phyloP scores from a whole-genome alignment of 805 yeast genomes.

The Cyberlindnera maritima region DNA sequence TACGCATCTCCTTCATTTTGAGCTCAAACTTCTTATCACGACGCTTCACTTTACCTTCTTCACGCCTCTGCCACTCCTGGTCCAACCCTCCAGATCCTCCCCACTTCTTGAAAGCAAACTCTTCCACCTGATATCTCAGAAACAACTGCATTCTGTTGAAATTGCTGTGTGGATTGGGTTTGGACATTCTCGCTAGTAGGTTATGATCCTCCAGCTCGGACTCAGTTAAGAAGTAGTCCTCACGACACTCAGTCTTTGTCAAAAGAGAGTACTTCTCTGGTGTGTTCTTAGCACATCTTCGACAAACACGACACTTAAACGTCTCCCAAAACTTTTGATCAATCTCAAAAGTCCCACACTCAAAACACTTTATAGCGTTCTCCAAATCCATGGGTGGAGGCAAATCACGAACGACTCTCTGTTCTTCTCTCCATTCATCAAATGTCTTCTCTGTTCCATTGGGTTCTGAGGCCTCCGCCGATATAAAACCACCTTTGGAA shows the following conservation, averaged over 20 bases:
- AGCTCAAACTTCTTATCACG: constrained; percentile 76
- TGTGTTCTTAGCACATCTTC: constrained; percentile 61
- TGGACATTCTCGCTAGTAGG: constrained; percentile 73
- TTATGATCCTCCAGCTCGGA: constrained; percentile 78
- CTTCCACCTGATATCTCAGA: constrained; percentile 89
- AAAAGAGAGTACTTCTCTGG: constrained; percentile 90
- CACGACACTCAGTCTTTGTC: constrained; percentile 93
- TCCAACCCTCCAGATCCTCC: constrained; percentile 86
- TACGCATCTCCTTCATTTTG: constrained; percentile 83
- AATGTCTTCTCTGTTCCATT: constrained; percentile 43
- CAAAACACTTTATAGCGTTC: constrained; percentile 77
- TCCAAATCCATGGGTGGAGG: constrained; percentile 74
- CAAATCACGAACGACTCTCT: constrained; percentile 46
- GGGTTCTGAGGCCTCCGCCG: constrained; percentile 42
- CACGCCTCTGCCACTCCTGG: constrained; percentile 87
- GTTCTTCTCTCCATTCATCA: constrained; percentile 49
- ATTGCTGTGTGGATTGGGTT: constrained; percentile 90
- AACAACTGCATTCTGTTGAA: constrained; percentile 92
- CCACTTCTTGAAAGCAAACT: constrained; percentile 92
- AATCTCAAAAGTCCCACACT: constrained; percentile 78
- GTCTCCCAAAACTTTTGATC: constrained; percentile 67
- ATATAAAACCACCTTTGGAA: constrained; percentile 67
- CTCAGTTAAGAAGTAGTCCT: constrained; percentile 90
- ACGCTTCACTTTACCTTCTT: constrained; percentile 64
- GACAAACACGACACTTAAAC: constrained; percentile 78